Evolutionary conservation across 306 rosid genomes (phyloP).

Genomic region (Boehmeria nivea): DNA sequence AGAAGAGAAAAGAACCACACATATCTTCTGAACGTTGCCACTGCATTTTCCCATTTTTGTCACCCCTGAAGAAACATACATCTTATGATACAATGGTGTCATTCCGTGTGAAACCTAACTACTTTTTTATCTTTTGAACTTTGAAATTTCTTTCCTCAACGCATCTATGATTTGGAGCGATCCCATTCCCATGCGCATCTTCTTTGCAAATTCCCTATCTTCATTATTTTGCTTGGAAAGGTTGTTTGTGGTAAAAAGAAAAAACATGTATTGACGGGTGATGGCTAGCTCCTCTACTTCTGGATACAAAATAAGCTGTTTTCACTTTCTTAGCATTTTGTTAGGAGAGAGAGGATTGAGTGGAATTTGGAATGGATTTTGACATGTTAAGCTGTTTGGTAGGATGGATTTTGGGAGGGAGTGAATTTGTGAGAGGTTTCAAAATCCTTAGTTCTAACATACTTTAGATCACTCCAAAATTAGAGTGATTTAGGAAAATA

Average conservation of each 20-base stretch:
- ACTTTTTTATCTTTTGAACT: slow-evolving; percentile 14
- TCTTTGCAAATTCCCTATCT: slow-evolving; percentile 2
- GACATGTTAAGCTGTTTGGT: too few relatives aligned
- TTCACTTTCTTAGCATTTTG: neutral
- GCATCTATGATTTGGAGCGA: slow-evolving; percentile 17
- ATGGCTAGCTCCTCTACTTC: slow-evolving; percentile 2
- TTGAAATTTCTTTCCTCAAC: slow-evolving; percentile 3
- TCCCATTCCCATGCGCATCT: slow-evolving; percentile 25
- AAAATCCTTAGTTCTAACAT: too few relatives aligned
- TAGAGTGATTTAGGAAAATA: too few relatives aligned
- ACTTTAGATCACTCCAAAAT: too few relatives aligned
- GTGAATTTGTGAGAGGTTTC: too few relatives aligned
- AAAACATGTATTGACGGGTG: neutral
- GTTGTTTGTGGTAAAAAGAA: slow-evolving; percentile 5
- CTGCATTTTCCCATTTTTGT: slow-evolving; percentile 23
- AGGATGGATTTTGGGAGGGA: too few relatives aligned
- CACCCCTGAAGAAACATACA: slow-evolving; percentile 21
- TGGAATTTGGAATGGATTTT: too few relatives aligned
- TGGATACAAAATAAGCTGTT: slow-evolving; percentile 32
- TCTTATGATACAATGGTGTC: slow-evolving; percentile 3
- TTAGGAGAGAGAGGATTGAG: too few relatives aligned
- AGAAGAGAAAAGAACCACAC: slow-evolving; percentile 17
- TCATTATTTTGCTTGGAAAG: slow-evolving; percentile 5
- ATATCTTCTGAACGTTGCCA: slow-evolving; percentile 21
- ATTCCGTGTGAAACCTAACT: slow-evolving; percentile 13